Percentiles rank a stretch among this genome's conserved stretches.
Evolutionary conservation across 2,329 filamentous ascomycete genomes (phyloP).

Genomic region (Delphinella strobiligena): DNA sequence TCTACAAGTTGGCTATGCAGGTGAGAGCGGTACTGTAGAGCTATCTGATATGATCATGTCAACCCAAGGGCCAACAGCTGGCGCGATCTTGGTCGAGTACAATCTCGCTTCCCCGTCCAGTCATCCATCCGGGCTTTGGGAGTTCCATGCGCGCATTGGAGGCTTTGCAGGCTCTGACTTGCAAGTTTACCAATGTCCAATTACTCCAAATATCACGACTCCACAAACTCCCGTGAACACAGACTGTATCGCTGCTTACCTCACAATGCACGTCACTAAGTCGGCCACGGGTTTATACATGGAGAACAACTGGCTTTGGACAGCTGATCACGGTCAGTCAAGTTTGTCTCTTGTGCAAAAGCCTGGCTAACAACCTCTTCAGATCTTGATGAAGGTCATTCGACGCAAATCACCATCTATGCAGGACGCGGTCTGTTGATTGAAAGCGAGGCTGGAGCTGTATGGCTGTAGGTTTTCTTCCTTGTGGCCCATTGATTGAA

Average conservation of each 20-base stretch:
- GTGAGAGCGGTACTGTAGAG: slow-evolving; percentile 38
- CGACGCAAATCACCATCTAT: slow-evolving; percentile 29
- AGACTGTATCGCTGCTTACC: slow-evolving; percentile 22
- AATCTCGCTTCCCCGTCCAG: slow-evolving; percentile 36
- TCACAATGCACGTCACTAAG: slow-evolving; percentile 37
- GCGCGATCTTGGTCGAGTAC: slow-evolving; percentile 34
- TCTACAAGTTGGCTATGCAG: slow-evolving; percentile 38
- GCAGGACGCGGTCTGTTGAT: slow-evolving; percentile 37
- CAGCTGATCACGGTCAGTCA: slow-evolving; percentile 39
- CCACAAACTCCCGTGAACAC: slow-evolving; percentile 20
- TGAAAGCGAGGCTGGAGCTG: slow-evolving; percentile 20
- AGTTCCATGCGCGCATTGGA: slow-evolving; percentile 24
- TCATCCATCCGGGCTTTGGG: slow-evolving; percentile 37
- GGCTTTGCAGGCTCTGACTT: slow-evolving; percentile 21
- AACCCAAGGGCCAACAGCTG: slow-evolving; percentile 33
- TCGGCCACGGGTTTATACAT: slow-evolving; percentile 36
- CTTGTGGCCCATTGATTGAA: not conserved
- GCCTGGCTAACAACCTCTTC: no score
- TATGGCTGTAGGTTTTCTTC: slow-evolving; percentile 33
- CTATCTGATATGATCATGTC: slow-evolving; percentile 43
- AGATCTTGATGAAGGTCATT: slow-evolving; percentile 32
- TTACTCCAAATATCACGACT: slow-evolving; percentile 30
- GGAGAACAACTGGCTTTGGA: slow-evolving; percentile 44
- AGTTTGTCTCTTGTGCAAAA: not conserved
- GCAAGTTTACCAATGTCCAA: slow-evolving; percentile 25